Evolutionary conservation across 306 rosid genomes (phyloP).

Genomic region (Senna tora): DNA sequence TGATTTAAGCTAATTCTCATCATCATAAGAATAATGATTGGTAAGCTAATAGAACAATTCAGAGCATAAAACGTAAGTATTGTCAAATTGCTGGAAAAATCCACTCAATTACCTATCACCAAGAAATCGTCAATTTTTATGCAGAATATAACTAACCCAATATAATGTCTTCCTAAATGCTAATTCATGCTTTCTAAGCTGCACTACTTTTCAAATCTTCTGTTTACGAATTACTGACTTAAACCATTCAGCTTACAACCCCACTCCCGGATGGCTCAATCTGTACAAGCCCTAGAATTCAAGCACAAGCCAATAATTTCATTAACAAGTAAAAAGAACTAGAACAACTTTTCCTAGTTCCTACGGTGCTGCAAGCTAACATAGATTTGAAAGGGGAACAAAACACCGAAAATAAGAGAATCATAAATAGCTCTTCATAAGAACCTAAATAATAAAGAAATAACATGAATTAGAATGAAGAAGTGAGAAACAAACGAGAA

Average conservation of each 20-base stretch:
- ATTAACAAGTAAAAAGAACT: neutral
- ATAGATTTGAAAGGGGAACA: neutral
- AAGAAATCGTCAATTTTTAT: neutral
- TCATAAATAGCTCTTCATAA: too few species aligned
- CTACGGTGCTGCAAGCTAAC: neutral
- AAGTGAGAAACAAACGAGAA: neutral
- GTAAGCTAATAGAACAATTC: neutral
- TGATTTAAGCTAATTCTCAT: neutral
- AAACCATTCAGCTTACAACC: neutral
- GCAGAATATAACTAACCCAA: conserved; percentile 10
- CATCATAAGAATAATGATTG: neutral
- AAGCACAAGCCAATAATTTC: neutral
- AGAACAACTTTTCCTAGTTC: neutral
- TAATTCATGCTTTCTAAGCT: neutral
- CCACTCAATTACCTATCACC: neutral
- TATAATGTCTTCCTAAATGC: neutral
- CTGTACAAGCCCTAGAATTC: neutral
- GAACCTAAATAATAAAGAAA: neutral
- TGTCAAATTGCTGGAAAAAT: neutral
- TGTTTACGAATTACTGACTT: neutral
- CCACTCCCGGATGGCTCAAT: neutral
- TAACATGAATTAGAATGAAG: neutral
- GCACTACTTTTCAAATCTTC: neutral
- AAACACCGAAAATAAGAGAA: neutral
- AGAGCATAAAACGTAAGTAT: neutral